Conservation (phyloP, 192 early-diverging fungal species). For the Rhizophagus sp. region DNA sequence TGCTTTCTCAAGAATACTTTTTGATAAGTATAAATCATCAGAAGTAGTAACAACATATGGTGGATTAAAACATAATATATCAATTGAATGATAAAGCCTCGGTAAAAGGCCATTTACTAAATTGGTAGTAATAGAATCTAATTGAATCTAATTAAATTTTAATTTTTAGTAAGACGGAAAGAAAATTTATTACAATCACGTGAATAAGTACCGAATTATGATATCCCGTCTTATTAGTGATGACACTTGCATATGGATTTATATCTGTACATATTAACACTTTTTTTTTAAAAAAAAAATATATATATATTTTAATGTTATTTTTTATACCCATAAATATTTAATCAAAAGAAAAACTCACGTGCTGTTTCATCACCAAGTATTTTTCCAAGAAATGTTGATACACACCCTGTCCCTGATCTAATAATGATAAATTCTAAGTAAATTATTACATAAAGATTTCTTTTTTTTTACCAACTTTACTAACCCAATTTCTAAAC, state of each 20-base stretch:
- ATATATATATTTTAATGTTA: background rate
- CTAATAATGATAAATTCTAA: conserved; percentile 34
- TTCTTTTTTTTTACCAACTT: background rate
- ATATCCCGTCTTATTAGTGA: conserved; percentile 65
- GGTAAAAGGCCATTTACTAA: conserved; percentile 58
- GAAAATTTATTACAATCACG: background rate
- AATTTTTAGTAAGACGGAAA: background rate
- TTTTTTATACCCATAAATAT: background rate
- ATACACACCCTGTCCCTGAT: conserved; percentile 83
- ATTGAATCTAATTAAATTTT: conserved; percentile 36
- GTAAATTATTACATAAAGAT: no score
- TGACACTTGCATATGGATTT: conserved; percentile 69
- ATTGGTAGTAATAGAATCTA: conserved; percentile 69
- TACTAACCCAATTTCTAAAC: conserved; percentile 83
- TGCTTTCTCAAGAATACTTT: conserved; percentile 67
- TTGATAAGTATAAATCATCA: conserved; percentile 71
- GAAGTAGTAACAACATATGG: conserved; percentile 90
- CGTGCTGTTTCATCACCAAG: conserved; percentile 43
- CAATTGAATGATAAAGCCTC: conserved; percentile 58
- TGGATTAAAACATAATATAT: conserved; percentile 91
- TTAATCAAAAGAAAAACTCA: conserved; percentile 32
- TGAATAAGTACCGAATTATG: conserved; percentile 45
- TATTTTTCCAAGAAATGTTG: conserved; percentile 72
- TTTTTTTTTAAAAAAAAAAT: conserved; percentile 32
- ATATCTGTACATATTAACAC: conserved; percentile 78